Evolutionary conservation across 2,329 filamentous ascomycete genomes (phyloP).

Genomic region (Xylariaceae sp.): DNA sequence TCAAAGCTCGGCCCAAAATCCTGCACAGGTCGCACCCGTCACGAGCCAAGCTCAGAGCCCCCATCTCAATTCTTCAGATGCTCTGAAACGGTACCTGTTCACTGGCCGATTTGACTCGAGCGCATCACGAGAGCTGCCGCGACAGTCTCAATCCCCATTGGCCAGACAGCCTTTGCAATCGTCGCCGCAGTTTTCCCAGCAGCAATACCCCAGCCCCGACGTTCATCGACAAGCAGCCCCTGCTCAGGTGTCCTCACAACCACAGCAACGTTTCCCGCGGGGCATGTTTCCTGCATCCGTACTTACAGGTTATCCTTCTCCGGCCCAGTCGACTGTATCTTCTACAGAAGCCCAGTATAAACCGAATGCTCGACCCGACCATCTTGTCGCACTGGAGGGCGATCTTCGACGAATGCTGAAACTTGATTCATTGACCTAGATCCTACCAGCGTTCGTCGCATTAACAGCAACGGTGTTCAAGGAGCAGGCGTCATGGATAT

Average conservation of each 20-base stretch:
- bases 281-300: slow-evolving; percentile 27
- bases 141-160: slow-evolving; percentile 7
- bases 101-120: slow-evolving; percentile 31
- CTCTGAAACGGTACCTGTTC: slow-evolving; percentile 55
- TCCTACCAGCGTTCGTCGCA: background rate
- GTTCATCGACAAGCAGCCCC: slow-evolving; percentile 5
- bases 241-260: slow-evolving; percentile 9
- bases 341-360: slow-evolving; percentile 10
- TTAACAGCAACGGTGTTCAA: slow-evolving; percentile 13
- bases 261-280: slow-evolving; percentile 17
- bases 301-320: slow-evolving; percentile 18
- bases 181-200: slow-evolving; percentile 9
- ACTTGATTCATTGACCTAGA: slow-evolving; percentile 22
- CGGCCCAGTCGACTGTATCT: slow-evolving; percentile 10
- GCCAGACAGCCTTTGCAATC: background rate
- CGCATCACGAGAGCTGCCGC: background rate
- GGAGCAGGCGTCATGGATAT: slow-evolving; percentile 14
- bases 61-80: slow-evolving; percentile 40
- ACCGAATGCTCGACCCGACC: slow-evolving; percentile 27
- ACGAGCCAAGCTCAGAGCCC: slow-evolving; percentile 6
- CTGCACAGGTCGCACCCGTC: slow-evolving; percentile 19
- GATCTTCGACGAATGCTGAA: slow-evolving; percentile 52
- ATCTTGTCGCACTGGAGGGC: slow-evolving; percentile 50
- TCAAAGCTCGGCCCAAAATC: slow-evolving; percentile 19
- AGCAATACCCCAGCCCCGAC: slow-evolving; percentile 5